These are phyloP conservation scores for Eragrostis curvula DNA, from an alignment of 176 grass and related monocot genomes.

Conservation along the genomic window DNA sequence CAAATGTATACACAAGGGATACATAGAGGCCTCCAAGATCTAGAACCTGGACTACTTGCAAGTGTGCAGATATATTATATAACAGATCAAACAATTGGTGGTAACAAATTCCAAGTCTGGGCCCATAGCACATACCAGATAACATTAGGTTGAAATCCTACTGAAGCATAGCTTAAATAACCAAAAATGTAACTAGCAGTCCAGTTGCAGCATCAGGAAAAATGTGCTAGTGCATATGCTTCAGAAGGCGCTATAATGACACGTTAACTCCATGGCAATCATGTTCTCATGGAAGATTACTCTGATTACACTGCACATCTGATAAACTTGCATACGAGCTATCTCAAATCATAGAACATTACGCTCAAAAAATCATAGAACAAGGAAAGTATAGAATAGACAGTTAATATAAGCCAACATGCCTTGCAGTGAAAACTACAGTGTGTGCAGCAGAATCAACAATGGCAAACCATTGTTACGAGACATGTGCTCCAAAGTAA, in stretches of 20 bases:
- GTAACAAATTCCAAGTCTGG: neutral
- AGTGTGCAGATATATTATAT: neutral
- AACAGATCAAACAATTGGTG: neutral
- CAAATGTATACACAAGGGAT: neutral
- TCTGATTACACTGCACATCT: neutral
- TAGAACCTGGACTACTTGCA: neutral
- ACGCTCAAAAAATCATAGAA: neutral
- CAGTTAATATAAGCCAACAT: neutral
- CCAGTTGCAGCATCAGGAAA: conserved; percentile 3
- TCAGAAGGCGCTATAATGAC: conserved; percentile 9
- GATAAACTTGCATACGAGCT: neutral
- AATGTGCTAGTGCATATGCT: neutral
- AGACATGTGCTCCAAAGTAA: neutral
- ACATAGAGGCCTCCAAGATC: neutral
- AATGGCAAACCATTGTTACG: neutral
- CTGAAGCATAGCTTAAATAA: neutral
- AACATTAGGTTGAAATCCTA: neutral
- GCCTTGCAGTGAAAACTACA: neutral
- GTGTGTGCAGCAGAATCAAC: neutral
- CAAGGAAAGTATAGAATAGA: conserved; percentile 17
- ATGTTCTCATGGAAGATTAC: conserved; percentile 1
- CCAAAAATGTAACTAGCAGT: neutral
- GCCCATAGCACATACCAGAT: neutral
- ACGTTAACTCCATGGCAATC: conserved; percentile 8
- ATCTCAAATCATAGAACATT: neutral